Percentiles rank a stretch among this genome's conserved stretches.
Conservation (phyloP, 202 grass and related monocot genomes). For the Zoysia matrella region DNA sequence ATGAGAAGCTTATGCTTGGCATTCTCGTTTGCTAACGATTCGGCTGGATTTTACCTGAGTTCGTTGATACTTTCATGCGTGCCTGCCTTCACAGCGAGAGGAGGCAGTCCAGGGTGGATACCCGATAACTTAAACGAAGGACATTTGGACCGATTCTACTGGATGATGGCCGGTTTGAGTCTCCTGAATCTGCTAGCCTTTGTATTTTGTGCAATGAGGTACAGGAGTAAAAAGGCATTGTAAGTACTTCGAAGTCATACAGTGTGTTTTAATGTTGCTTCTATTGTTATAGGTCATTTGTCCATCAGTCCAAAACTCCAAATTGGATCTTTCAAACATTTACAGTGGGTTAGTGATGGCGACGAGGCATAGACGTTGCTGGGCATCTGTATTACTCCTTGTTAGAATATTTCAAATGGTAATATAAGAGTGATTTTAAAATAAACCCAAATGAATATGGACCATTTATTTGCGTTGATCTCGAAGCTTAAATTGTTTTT, state of each 20-base stretch:
- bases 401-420: not conserved
- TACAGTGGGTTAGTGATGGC: not conserved
- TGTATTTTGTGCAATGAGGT: constrained; percentile 43
- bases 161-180: constrained; percentile 49
- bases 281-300: not conserved
- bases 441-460: too few species aligned
- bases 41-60: constrained; percentile 53
- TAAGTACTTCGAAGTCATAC: not conserved
- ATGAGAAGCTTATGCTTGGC: constrained; percentile 61
- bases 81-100: constrained; percentile 39
- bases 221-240: constrained; percentile 40
- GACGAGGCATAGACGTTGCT: not conserved
- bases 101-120: constrained; percentile 55
- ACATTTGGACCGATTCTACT: constrained; percentile 59
- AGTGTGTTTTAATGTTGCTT: not conserved
- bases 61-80: constrained; percentile 49
- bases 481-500: too few species aligned
- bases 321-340: not conserved
- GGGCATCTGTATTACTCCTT: not conserved
- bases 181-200: constrained; percentile 38
- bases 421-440: too few species aligned
- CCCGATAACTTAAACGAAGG: constrained; percentile 57
- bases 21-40: constrained; percentile 43
- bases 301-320: not conserved
- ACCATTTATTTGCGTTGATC: too few species aligned